Evolutionary conservation across 2,329 filamentous ascomycete species (phyloP).

Genomic region (Exophiala dermatitidis): DNA sequence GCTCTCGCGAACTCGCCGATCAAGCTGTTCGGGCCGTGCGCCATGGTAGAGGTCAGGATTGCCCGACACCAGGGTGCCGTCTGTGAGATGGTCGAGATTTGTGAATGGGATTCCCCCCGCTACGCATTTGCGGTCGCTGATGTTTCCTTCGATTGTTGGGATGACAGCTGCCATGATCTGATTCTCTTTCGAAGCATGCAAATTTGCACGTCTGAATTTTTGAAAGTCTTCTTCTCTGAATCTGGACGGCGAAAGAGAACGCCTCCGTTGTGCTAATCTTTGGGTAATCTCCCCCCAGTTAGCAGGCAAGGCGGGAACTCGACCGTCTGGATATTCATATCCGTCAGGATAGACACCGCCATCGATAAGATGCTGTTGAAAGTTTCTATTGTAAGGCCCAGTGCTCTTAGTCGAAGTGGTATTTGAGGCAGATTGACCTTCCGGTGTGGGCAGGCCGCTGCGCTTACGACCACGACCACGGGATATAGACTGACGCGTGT

Average conservation of each 20-base stretch:
- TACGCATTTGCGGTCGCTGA: constrained; percentile 23
- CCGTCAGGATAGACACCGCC: constrained; percentile 29
- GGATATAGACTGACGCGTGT: constrained; percentile 15
- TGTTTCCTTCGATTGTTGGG: constrained; percentile 22
- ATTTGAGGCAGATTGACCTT: constrained; percentile 9
- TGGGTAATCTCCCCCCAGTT: constrained; percentile 29
- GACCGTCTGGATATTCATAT: constrained; percentile 27
- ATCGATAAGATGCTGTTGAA: constrained; percentile 35
- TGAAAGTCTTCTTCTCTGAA: constrained; percentile 8
- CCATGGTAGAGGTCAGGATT: constrained; percentile 33
- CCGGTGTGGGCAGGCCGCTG: neutral
- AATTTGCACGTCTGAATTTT: neutral
- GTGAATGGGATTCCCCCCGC: neutral
- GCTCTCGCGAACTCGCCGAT: constrained; percentile 27
- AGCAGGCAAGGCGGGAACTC: constrained; percentile 26
- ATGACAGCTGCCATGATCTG: constrained; percentile 33
- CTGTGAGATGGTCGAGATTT: constrained; percentile 34
- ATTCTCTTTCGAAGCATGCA: constrained; percentile 29
- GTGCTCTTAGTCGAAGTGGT: constrained; percentile 28
- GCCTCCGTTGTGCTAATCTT: neutral
- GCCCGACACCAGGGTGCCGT: constrained; percentile 23
- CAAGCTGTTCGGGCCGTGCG: constrained; percentile 29
- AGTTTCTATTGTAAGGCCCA: constrained; percentile 31
- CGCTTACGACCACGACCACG: neutral
- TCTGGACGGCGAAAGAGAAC: constrained; percentile 8